Percentiles rank a stretch among this genome's conserved stretches.
Evolutionary conservation across 768 basidiomycete genomes (phyloP).

Genomic region (Podaxis mareebaensis): DNA sequence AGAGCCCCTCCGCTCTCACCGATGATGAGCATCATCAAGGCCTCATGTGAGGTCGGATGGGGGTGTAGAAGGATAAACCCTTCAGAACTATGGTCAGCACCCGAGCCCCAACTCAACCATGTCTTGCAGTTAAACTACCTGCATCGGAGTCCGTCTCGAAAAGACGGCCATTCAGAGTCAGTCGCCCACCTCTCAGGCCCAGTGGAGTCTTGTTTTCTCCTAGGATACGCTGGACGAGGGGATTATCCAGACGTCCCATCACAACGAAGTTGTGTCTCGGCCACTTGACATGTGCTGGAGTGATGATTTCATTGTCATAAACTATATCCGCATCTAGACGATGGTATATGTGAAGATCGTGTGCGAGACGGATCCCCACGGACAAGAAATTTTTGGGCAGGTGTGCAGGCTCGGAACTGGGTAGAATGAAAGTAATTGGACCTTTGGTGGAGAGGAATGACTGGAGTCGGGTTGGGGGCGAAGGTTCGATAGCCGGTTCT

Average conservation of each 20-base stretch:
- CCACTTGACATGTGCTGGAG: constrained; percentile 25
- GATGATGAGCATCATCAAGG: constrained; percentile 51
- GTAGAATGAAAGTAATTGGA: constrained; percentile 59
- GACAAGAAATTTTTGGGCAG: constrained; percentile 34
- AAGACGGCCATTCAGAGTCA: constrained; percentile 27
- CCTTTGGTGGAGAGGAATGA: constrained; percentile 56
- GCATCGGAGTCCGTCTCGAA: constrained; percentile 27
- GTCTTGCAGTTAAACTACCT: constrained; percentile 25
- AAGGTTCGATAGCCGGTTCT: constrained; percentile 10
- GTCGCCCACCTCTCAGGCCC: constrained; percentile 24
- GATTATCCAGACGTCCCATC: constrained; percentile 45
- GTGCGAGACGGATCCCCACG: constrained; percentile 64
- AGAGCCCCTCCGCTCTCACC: constrained; percentile 54
- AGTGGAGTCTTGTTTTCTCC: constrained; percentile 33
- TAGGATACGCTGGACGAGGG: constrained; percentile 34
- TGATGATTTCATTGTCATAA: constrained; percentile 37
- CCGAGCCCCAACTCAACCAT: not conserved
- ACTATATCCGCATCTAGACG: constrained; percentile 68
- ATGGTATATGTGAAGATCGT: constrained; percentile 68
- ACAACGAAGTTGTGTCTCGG: constrained; percentile 56
- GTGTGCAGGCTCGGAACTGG: constrained; percentile 25
- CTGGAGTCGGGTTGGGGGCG: constrained; percentile 60
- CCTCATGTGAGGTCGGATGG: constrained; percentile 42
- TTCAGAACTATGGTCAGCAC: constrained; percentile 18
- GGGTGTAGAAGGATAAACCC: constrained; percentile 57